phyloP scores from a whole-genome alignment of 345 rosid species.

The Corchorus capsularis region DNA sequence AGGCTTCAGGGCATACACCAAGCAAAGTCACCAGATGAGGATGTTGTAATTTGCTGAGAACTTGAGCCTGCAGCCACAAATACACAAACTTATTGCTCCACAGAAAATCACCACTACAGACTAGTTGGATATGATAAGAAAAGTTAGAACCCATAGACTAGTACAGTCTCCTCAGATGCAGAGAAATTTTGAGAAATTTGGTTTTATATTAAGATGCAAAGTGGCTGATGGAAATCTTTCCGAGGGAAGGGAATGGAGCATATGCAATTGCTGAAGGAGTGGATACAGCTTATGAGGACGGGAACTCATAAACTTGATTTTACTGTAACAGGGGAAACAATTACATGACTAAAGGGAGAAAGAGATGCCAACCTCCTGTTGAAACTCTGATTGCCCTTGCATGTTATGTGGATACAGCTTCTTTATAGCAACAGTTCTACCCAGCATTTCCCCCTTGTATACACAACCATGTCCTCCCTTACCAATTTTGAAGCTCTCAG shows the following conservation, averaged over 20 bases:
- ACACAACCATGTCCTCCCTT: constrained; percentile 66
- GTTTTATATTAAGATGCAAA: not conserved
- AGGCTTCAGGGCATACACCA: constrained; percentile 70
- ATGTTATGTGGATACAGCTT: constrained; percentile 56
- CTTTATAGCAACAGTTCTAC: constrained; percentile 77
- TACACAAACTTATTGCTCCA: not conserved
- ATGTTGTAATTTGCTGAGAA: constrained; percentile 68
- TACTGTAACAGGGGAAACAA: not conserved
- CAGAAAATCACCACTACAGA: not conserved
- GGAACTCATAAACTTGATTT: not conserved
- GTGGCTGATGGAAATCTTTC: not conserved
- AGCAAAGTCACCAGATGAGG: constrained; percentile 73
- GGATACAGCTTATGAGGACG: too few species aligned
- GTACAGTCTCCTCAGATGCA: not conserved
- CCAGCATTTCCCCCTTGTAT: constrained; percentile 83
- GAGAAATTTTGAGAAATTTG: not conserved
- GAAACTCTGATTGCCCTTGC: constrained; percentile 71
- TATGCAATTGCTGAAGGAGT: not conserved
- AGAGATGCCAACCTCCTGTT: constrained; percentile 55
- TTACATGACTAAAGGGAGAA: not conserved
- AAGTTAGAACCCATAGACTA: not conserved
- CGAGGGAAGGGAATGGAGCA: not conserved
- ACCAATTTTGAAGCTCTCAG: constrained; percentile 75
- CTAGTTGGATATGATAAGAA: not conserved
- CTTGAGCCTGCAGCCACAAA: constrained; percentile 51